These are phyloP conservation scores for Mercurialis annua DNA, from an alignment of 345 rosid genomes.

Conservation along the genomic window DNA sequence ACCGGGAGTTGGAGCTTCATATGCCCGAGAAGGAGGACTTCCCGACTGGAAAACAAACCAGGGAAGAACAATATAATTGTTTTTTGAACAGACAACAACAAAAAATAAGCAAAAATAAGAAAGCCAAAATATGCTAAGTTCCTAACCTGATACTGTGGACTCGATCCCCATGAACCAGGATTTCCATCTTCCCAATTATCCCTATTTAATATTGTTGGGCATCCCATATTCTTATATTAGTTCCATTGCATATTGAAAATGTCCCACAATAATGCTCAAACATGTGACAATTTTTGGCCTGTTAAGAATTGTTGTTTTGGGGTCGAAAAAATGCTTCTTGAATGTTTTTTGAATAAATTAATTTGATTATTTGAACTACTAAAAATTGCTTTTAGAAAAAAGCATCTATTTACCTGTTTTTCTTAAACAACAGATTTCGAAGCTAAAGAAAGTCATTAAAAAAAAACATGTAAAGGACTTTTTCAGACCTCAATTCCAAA, in stretches of 20 bases:
- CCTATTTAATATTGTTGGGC: conserved; percentile 35
- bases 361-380: too few species aligned
- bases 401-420: too few species aligned
- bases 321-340: too few species aligned
- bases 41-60: conserved; percentile 60
- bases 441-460: too few species aligned
- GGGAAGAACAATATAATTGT: neutral
- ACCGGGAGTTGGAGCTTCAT: conserved; percentile 97
- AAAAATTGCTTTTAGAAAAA: too few species aligned
- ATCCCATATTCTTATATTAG: neutral
- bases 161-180: conserved; percentile 86
- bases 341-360: too few species aligned
- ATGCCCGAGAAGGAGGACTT: conserved; percentile 83
- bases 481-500: too few species aligned
- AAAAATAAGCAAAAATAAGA: neutral
- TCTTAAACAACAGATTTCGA: too few species aligned
- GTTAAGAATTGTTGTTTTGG: too few species aligned
- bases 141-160: conserved; percentile 75
- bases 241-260: neutral
- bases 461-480: too few species aligned
- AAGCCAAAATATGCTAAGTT: neutral
- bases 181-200: conserved; percentile 97
- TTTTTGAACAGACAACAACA: neutral
- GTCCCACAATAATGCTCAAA: neutral
- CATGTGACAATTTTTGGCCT: too few species aligned